phyloP scores from a whole-genome alignment of 2,329 filamentous ascomycete genomes.

The Gaeumannomyces tritici region DNA sequence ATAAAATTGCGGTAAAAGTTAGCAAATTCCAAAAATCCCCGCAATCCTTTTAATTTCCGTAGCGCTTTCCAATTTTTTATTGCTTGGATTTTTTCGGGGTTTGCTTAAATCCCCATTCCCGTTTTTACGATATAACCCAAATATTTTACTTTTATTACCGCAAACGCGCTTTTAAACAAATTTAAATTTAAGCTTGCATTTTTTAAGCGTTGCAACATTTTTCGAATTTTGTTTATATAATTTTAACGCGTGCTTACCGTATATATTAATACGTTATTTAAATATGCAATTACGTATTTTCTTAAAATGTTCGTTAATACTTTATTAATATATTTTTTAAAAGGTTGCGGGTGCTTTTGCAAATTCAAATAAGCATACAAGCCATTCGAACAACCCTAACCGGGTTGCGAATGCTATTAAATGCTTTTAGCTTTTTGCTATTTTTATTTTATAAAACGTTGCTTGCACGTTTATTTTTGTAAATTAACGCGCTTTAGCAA shows the following conservation, averaged over 20 bases:
- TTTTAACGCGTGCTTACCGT: background rate
- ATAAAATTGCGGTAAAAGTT: conserved; percentile 1
- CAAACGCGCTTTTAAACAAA: background rate
- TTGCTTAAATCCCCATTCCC: background rate
- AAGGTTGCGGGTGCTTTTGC: too few relatives aligned
- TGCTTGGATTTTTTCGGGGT: background rate
- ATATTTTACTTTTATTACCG: background rate
- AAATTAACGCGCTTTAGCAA: background rate
- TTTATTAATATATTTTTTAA: too few relatives aligned
- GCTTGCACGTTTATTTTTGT: background rate
- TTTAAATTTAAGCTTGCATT: background rate
- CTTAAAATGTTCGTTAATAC: background rate
- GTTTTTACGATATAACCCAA: background rate
- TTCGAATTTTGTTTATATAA: background rate
- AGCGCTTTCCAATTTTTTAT: background rate
- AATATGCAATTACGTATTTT: background rate
- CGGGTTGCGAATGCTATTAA: background rate
- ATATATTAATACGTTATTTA: background rate
- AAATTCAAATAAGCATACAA: too few relatives aligned
- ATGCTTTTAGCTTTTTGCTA: background rate
- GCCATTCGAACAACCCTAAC: background rate
- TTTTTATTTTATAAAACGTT: background rate
- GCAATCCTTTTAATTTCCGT: background rate
- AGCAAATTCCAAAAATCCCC: background rate
- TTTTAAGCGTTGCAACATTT: background rate